Evolutionary conservation across 257 asterid species (phyloP).

Genomic region (Scutellaria minor): DNA sequence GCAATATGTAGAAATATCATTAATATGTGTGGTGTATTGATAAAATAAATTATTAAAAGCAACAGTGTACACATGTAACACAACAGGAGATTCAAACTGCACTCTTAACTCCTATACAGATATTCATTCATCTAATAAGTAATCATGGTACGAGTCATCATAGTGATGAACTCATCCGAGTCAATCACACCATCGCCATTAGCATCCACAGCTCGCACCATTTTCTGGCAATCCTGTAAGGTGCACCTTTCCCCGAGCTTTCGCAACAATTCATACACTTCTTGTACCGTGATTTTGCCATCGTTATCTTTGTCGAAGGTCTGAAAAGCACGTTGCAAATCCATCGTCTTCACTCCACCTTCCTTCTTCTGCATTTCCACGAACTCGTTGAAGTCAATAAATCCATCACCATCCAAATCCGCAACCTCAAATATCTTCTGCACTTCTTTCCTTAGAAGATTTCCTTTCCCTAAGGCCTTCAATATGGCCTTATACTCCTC

Average conservation of each 20-base stretch:
- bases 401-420: slow-evolving; percentile 81
- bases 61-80: neutral
- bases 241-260: slow-evolving; percentile 74
- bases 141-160: slow-evolving; percentile 79
- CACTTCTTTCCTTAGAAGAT: slow-evolving; percentile 58
- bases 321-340: slow-evolving; percentile 70
- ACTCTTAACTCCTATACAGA: neutral
- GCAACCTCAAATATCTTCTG: slow-evolving; percentile 79
- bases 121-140: slow-evolving; percentile 14
- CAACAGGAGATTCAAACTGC: neutral
- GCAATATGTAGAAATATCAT: no score
- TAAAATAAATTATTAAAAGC: neutral
- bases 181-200: slow-evolving; percentile 95
- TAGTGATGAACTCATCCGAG: slow-evolving; percentile 73
- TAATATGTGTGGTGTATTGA: neutral
- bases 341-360: slow-evolving; percentile 67
- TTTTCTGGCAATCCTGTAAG: slow-evolving; percentile 67
- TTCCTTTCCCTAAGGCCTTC: slow-evolving; percentile 62
- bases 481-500: slow-evolving; percentile 76
- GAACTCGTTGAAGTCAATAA: slow-evolving; percentile 81
- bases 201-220: slow-evolving; percentile 84
- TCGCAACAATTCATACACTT: slow-evolving; percentile 60
- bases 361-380: slow-evolving; percentile 78
- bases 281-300: slow-evolving; percentile 75
- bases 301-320: slow-evolving; percentile 75